These are phyloP conservation scores for Candida sanyiensis DNA, from an alignment of 805 yeast species.

Conservation along the genomic window DNA sequence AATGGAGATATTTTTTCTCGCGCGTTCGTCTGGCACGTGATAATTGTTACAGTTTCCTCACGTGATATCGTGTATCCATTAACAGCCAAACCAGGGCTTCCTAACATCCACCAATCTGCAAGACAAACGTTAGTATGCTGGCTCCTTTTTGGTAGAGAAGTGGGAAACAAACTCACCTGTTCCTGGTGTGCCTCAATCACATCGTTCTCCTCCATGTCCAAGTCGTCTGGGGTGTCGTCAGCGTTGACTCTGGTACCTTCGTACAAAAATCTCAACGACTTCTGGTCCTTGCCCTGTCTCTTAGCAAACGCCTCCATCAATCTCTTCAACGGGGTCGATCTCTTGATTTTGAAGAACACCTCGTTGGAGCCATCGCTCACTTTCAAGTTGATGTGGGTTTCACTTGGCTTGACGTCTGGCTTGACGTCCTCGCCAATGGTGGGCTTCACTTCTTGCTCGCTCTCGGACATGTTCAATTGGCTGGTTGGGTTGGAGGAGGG, in stretches of 20 bases:
- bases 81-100: background rate
- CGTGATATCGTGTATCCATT: conserved; percentile 1
- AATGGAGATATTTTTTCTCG: too few relatives aligned
- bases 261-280: conserved; percentile 78
- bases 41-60: background rate
- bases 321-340: conserved; percentile 86
- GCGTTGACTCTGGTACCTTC: conserved; percentile 90
- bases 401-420: conserved; percentile 50
- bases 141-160: conserved; percentile 13
- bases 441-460: conserved; percentile 32
- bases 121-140: conserved; percentile 3
- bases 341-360: conserved; percentile 91
- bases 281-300: conserved; percentile 88
- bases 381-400: conserved; percentile 86
- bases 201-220: conserved; percentile 94
- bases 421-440: conserved; percentile 28
- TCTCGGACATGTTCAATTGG: conserved; percentile 22
- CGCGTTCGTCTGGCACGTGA: background rate
- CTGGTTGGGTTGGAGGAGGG: background rate
- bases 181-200: conserved; percentile 96
- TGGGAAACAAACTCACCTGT: conserved; percentile 57
- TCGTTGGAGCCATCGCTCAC: conserved; percentile 93
- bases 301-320: conserved; percentile 97
- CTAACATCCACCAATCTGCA: conserved; percentile 9
- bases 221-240: conserved; percentile 86